Evolutionary conservation across 1,284 basidiomycete genomes (phyloP).

Genomic region (Tremellales sp.): DNA sequence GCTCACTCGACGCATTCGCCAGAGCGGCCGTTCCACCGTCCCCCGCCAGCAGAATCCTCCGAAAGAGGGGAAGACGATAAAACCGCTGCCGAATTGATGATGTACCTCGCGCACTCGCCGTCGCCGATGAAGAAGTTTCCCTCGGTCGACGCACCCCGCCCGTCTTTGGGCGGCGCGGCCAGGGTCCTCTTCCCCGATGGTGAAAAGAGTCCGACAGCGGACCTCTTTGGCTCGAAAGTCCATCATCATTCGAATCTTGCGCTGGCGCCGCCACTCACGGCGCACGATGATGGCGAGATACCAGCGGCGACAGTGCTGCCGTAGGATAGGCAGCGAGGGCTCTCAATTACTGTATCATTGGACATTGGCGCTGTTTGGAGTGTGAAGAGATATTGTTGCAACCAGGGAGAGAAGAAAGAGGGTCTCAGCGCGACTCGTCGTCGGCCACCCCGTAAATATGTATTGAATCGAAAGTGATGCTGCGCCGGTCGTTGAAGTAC

Average conservation of each 20-base stretch:
- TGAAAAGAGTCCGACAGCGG: background rate
- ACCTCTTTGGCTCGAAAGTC: background rate
- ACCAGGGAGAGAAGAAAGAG: too few species aligned
- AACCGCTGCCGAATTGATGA: slow-evolving; percentile 47
- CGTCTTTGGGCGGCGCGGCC: slow-evolving; percentile 25
- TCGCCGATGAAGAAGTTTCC: slow-evolving; percentile 21
- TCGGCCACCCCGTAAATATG: too few species aligned
- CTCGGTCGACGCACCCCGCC: slow-evolving; percentile 3
- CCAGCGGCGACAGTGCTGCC: too few species aligned
- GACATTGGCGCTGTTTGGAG: too few species aligned
- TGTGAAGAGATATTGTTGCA: too few species aligned
- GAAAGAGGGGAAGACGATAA: slow-evolving; percentile 38
- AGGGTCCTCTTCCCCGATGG: slow-evolving; percentile 42
- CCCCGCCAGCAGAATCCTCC: slow-evolving; percentile 4
- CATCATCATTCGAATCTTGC: slow-evolving; percentile 25
- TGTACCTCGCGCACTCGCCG: slow-evolving; percentile 48
- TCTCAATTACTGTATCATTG: too few species aligned
- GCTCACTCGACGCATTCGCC: background rate
- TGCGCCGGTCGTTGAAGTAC: too few species aligned
- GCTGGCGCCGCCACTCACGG: slow-evolving; percentile 29
- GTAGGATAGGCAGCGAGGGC: too few species aligned
- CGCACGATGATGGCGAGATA: background rate
- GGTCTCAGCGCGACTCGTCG: too few species aligned
- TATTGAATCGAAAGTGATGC: too few species aligned
- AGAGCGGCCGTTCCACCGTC: background rate